These are phyloP conservation scores for Aleurites moluccanus DNA, from an alignment of 441 rosid species.

Conservation along the genomic window DNA sequence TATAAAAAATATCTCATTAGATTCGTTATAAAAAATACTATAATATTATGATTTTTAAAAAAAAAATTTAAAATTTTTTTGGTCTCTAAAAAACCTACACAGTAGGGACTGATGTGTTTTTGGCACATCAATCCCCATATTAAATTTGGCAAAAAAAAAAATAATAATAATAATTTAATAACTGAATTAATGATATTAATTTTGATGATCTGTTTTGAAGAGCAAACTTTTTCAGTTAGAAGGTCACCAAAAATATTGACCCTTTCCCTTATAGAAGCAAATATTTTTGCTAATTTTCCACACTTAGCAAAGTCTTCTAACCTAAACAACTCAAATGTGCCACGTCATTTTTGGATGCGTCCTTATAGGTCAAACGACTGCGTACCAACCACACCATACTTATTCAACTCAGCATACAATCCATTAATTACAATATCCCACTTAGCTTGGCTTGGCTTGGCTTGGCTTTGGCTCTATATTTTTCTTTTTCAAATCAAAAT, in stretches of 20 bases:
- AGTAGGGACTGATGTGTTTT: too few relatives aligned
- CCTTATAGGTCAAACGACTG: conserved; percentile 9
- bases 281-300: background rate
- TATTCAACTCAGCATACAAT: background rate
- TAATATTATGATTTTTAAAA: too few relatives aligned
- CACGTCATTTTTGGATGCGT: background rate
- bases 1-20: too few relatives aligned
- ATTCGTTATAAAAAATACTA: too few relatives aligned
- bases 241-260: conserved; percentile 14
- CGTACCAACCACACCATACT: conserved; percentile 7
- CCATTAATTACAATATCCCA: background rate
- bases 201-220: background rate
- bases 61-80: too few relatives aligned
- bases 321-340: background rate
- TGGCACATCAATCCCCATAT: too few relatives aligned
- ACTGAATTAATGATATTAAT: too few relatives aligned
- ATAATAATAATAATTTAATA: too few relatives aligned
- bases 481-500: background rate
- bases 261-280: background rate
- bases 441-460: background rate
- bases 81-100: too few relatives aligned
- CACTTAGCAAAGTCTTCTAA: background rate
- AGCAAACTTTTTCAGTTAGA: conserved; percentile 4
- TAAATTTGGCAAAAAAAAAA: too few relatives aligned
- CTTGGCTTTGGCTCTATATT: background rate